phyloP scores from a whole-genome alignment of 441 rosid species.

The Gossypium schwendimanii region DNA sequence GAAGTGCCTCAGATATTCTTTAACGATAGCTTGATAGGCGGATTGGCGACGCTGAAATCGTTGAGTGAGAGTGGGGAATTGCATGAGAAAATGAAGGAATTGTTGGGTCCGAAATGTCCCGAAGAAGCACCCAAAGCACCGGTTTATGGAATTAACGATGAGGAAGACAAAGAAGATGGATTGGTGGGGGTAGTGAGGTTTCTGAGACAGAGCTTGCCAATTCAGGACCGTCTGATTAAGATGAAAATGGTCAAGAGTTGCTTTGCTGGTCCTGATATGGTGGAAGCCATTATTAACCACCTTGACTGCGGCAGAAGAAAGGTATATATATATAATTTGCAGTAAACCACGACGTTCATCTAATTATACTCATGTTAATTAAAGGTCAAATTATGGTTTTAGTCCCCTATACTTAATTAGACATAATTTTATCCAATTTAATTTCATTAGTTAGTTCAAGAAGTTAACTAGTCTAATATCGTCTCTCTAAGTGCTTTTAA shows the following conservation, averaged over 20 bases:
- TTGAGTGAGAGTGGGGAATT: constrained; percentile 63
- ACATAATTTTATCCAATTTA: too few species aligned
- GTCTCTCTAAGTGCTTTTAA: too few species aligned
- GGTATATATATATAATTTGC: constrained; percentile 26
- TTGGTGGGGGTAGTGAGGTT: constrained; percentile 41
- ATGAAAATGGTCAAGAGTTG: constrained; percentile 82
- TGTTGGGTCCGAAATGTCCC: constrained; percentile 42
- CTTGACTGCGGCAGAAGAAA: constrained; percentile 62
- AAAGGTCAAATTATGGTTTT: too few species aligned
- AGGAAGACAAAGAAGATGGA: constrained; percentile 44
- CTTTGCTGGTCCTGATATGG: constrained; percentile 67
- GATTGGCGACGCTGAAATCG: constrained; percentile 73
- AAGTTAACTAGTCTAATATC: too few species aligned
- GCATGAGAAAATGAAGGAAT: constrained; percentile 46
- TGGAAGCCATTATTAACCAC: constrained; percentile 55
- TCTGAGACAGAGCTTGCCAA: constrained; percentile 61
- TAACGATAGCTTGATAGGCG: constrained; percentile 73
- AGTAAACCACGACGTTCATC: too few species aligned
- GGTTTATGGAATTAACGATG: constrained; percentile 60
- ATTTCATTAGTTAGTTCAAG: too few species aligned
- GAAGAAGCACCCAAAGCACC: constrained; percentile 54
- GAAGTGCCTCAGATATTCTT: constrained; percentile 84
- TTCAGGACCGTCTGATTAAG: constrained; percentile 74
- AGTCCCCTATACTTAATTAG: too few species aligned
- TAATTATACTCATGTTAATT: too few species aligned